A percentile compares a stretch with the other conserved stretches of the same genome.
These are phyloP conservation scores for Boletus coccyginus DNA, from an alignment of 768 basidiomycete species.

Conservation along the genomic window DNA sequence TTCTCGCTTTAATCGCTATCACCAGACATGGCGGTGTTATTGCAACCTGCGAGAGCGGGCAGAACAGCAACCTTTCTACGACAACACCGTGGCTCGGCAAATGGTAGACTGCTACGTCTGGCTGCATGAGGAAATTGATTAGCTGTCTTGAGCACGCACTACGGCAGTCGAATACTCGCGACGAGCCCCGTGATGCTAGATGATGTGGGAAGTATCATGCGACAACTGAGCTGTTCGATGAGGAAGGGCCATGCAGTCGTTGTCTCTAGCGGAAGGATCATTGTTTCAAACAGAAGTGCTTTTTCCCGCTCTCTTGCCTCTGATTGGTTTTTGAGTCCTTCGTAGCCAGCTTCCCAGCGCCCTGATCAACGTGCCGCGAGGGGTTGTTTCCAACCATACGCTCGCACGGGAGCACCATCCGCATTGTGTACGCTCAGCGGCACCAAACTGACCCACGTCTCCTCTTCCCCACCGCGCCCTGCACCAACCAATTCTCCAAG, in stretches of 20 bases:
- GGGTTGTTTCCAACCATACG: slow-evolving; percentile 49
- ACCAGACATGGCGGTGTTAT: neutral
- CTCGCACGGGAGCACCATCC: slow-evolving; percentile 73
- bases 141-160: neutral
- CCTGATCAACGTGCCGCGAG: neutral
- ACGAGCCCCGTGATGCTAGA: no score
- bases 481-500: slow-evolving; percentile 39
- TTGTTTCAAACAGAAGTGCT: neutral
- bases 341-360: neutral
- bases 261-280: neutral
- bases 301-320: neutral
- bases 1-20: neutral
- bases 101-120: neutral
- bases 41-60: neutral
- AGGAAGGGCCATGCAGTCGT: neutral
- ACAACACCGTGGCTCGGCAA: neutral
- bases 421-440: slow-evolving; percentile 56
- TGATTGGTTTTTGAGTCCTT: neutral
- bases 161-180: neutral
- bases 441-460: slow-evolving; percentile 50
- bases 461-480: slow-evolving; percentile 11
- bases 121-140: neutral
- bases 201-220: no score
- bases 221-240: neutral
- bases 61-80: neutral